Conservation (phyloP, 805 yeast species). For the Candida khao-thaluensis region DNA sequence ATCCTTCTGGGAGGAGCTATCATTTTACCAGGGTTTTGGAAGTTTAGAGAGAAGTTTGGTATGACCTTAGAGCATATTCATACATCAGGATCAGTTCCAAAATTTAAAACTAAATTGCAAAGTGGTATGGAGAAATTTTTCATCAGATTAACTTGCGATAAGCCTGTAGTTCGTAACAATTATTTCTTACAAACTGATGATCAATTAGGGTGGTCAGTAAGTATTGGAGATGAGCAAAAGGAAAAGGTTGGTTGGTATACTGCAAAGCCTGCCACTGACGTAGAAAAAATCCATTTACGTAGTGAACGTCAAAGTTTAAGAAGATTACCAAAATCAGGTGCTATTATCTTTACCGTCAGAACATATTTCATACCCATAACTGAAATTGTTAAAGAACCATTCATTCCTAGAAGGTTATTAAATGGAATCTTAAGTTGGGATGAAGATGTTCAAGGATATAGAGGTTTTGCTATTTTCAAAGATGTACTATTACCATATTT, state of each 20-base stretch:
- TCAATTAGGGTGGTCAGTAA: conserved; percentile 60
- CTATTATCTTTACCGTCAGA: conserved; percentile 56
- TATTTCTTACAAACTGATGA: conserved; percentile 66
- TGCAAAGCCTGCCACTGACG: conserved; percentile 48
- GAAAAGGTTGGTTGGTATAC: conserved; percentile 64
- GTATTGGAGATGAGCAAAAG: conserved; percentile 57
- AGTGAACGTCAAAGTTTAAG: conserved; percentile 66
- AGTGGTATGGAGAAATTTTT: conserved; percentile 68
- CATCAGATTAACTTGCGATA: conserved; percentile 52
- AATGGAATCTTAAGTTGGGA: conserved; percentile 62
- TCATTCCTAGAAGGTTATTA: conserved; percentile 57
- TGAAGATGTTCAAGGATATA: conserved; percentile 57
- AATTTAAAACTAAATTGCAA: conserved; percentile 56
- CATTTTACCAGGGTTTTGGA: conserved; percentile 68
- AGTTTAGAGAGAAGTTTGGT: conserved; percentile 58
- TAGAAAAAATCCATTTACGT: conserved; percentile 52
- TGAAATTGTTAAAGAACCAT: conserved; percentile 57
- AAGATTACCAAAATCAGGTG: conserved; percentile 60
- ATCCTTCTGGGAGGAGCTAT: conserved; percentile 60
- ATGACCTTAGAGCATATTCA: conserved; percentile 58
- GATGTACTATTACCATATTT: conserved; percentile 57
- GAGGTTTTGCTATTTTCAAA: conserved; percentile 55
- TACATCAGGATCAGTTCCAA: conserved; percentile 67
- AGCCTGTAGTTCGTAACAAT: conserved; percentile 65
- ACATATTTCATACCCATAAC: conserved; percentile 60